Percentiles rank a stretch among this genome's conserved stretches.
Evolutionary conservation across 192 early-diverging fungal genomes (phyloP).

Genomic region (Linnemannia hyalina): DNA sequence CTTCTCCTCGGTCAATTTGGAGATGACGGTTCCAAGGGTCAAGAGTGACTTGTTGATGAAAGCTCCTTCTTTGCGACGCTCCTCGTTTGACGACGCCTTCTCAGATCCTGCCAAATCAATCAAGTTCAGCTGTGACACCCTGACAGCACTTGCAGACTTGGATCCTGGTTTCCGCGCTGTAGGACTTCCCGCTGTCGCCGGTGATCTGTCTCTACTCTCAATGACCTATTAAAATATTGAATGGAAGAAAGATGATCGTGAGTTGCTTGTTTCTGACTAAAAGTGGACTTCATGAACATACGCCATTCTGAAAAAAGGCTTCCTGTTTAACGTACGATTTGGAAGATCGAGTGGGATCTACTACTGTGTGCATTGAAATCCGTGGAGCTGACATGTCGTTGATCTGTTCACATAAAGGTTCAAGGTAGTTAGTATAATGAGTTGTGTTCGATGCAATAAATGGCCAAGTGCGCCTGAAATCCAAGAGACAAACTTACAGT

Average conservation of each 20-base stretch:
- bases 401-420: slow-evolving; percentile 48
- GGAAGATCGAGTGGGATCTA: slow-evolving; percentile 96
- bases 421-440: background rate
- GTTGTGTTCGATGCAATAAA: background rate
- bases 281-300: background rate
- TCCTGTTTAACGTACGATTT: slow-evolving; percentile 69
- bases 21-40: slow-evolving; percentile 94
- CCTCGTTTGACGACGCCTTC: slow-evolving; percentile 86
- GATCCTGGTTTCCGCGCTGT: slow-evolving; percentile 51
- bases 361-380: slow-evolving; percentile 94
- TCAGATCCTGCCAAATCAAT: slow-evolving; percentile 98
- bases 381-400: slow-evolving; percentile 91
- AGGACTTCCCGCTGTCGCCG: slow-evolving; percentile 38
- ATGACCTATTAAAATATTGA: slow-evolving; percentile 63
- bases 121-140: slow-evolving; percentile 77
- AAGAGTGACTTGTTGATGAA: slow-evolving; percentile 94
- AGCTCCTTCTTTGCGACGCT: slow-evolving; percentile 95
- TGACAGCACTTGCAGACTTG: slow-evolving; percentile 27
- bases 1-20: slow-evolving; percentile 83
- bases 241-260: background rate
- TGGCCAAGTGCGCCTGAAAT: too few species aligned
- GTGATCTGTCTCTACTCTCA: slow-evolving; percentile 80
- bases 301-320: background rate
- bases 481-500: slow-evolving; percentile 61
- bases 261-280: background rate